Conservation (phyloP, 345 rosid genomes). For the Gossypium herbaceum region DNA sequence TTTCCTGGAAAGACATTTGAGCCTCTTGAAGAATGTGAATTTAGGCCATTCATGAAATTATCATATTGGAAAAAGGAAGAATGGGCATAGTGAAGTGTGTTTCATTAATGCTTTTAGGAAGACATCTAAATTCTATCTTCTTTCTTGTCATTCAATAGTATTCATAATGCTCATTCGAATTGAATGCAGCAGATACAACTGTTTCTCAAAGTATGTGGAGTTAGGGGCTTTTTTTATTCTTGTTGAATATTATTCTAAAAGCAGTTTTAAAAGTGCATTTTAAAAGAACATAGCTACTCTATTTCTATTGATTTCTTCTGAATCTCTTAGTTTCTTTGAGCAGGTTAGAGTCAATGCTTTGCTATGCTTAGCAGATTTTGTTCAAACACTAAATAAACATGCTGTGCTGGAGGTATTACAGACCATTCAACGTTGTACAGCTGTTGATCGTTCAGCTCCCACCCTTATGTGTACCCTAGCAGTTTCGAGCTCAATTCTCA, state of each 20-base stretch:
- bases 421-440: conserved; percentile 89
- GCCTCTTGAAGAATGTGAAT: background rate
- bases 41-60: conserved; percentile 1
- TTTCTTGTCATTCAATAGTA: background rate
- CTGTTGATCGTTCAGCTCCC: conserved; percentile 93
- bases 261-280: background rate
- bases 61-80: background rate
- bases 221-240: background rate
- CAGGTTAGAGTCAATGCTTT: conserved; percentile 96
- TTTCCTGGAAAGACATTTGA: background rate
- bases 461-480: conserved; percentile 98
- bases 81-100: background rate
- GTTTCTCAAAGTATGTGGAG: background rate
- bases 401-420: conserved; percentile 68
- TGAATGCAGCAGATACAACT: conserved; percentile 4
- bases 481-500: conserved; percentile 79
- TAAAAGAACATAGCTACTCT: background rate
- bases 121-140: background rate
- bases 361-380: conserved; percentile 80
- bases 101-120: conserved; percentile 4
- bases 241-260: background rate
- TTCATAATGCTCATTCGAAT: background rate
- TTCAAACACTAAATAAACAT: conserved; percentile 67
- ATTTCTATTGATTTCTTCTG: conserved; percentile 6
- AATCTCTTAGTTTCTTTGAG: conserved; percentile 22